Base-by-base conservation (phyloP, 345 rosid species). In the Citrus unshiu region DNA sequence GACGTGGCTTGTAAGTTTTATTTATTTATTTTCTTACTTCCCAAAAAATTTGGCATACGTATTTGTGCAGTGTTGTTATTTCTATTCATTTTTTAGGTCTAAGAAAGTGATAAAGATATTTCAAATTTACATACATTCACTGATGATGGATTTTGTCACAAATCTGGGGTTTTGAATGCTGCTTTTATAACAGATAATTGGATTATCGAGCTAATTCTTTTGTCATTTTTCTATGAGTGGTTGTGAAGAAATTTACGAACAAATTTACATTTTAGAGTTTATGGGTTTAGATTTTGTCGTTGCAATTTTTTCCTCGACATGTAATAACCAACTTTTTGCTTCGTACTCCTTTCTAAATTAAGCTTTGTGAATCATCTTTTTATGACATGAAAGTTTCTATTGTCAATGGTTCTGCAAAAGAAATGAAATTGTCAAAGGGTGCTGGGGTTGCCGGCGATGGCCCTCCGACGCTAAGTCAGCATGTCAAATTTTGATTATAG, bases 1-100 rank as follows among this genome's bases (percentile, higher is more conserved):
- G 92, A 95, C 79, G 98, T 92, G 79, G 85, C 97, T 29, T 95
- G 98, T 93, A 81, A 90, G 97, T 81, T 70, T 30, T 60, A 69
- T 54, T 65, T 63, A 63, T 66, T 21, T 66, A 66, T 66, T 35
- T 8, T 34, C 21, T 65, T 65, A 8, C 43, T 12, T 34, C 4
- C 9, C 25, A 32, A 51, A 77, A 51, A 46, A 12, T 1, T 46
- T 82, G 37, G 60, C 37, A 21, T 7, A 1, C 25, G 32, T 32
- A 34, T 59, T 32, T 73, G 32, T 27, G 70, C 40, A 1, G 22
- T 30, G 43, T n/a, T 27, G 51, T 46, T 13, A 27, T 18, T 70
- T 14, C 35, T 19, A 21, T 34, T 34, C 43, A 39, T 34, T 65
- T 19, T 6, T 30, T 22, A 2, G 40, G 68, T n/a, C n/a, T 32